These are phyloP conservation scores for Candida smagusa DNA, from an alignment of 1,139 yeast species.

Conservation along the genomic window DNA sequence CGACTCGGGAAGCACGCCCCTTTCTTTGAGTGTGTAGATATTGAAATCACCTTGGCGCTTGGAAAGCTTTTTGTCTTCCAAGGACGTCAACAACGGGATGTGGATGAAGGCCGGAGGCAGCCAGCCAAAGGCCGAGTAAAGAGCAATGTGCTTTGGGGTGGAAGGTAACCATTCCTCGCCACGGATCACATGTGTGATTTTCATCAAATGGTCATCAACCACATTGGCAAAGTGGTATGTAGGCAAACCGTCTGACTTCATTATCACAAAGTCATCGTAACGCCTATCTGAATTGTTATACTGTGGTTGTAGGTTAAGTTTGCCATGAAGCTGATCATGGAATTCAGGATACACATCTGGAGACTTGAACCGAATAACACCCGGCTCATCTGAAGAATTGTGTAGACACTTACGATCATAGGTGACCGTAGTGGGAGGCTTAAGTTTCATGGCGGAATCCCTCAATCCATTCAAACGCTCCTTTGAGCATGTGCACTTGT, in stretches of 20 bases:
- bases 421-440: slow-evolving; percentile 89
- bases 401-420: slow-evolving; percentile 76
- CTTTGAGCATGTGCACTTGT: slow-evolving; percentile 81
- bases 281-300: slow-evolving; percentile 65
- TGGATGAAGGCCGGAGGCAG: slow-evolving; percentile 77
- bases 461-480: slow-evolving; percentile 69
- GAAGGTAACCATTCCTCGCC: slow-evolving; percentile 99
- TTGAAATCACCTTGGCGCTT: slow-evolving; percentile 85
- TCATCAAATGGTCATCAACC: slow-evolving; percentile 90
- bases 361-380: slow-evolving; percentile 60
- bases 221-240: slow-evolving; percentile 97
- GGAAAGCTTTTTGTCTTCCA: slow-evolving; percentile 75
- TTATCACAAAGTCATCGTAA: slow-evolving; percentile 82
- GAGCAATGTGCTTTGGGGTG: slow-evolving; percentile 89
- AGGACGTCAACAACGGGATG: slow-evolving; percentile 79
- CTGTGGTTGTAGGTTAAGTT: slow-evolving; percentile 75
- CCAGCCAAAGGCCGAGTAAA: slow-evolving; percentile 89
- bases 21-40: slow-evolving; percentile 52
- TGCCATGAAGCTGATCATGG: slow-evolving; percentile 74
- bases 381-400: slow-evolving; percentile 20
- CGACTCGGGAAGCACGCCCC: slow-evolving; percentile 82
- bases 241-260: slow-evolving; percentile 91
- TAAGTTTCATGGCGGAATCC: slow-evolving; percentile 66
- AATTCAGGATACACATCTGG: slow-evolving; percentile 70
- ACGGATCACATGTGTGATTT: slow-evolving; percentile 87